Evolutionary conservation across 2,329 filamentous ascomycete species (phyloP), one percentile per base, ranked within the genome.

Genomic region (Bipolaris bicolor): DNA sequence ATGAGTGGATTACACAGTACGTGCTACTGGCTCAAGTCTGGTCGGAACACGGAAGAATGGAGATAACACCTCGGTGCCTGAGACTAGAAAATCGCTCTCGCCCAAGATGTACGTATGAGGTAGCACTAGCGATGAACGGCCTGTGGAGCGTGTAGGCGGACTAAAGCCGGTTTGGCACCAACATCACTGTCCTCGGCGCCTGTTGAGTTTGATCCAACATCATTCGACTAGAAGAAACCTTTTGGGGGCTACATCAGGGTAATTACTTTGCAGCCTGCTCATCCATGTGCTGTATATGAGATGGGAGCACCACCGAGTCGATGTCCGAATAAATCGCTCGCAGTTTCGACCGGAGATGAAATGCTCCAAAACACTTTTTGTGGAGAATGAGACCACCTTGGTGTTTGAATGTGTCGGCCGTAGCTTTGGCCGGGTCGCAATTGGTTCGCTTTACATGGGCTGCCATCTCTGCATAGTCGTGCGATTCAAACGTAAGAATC

Each of bases 251-350:
- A 22, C 15, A 5, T 9, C 3, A 7, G 10, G 29, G 13, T 15
- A 20, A 36, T 29, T 56, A 62, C 24, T 63, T 62, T 18, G 50
- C 53, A 11, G 61, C 59, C 41, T 63, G 61, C 20, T 61, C 52
- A 26, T 57, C 55, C 61, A 62, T 62, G 18, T 63, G 58, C 7
- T 45, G 45, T 16, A 49, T 48, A 20, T 62, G 55, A 31, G 52
- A 57, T 26, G 55, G 20, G 1, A 62, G 43, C n/a, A 55, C 50
- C 3, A 50, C 50, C 13, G 60, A 56, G 15, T 34, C 49, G 52
- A 46, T 51, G 10, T 47, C 46, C 9, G 36, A 49, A n/a, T 43
- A 60, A 16, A 45, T 53, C 18, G 18, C 41, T 37, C 45, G 49
- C 18, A 49, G 33, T 29, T 44, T 57, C 10, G 45, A 45, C 20